Evolutionary conservation across 805 yeast species (phyloP), one percentile per base, ranked within the genome.

Genomic region (Saccharomycopsis oosterbeekiorum): DNA sequence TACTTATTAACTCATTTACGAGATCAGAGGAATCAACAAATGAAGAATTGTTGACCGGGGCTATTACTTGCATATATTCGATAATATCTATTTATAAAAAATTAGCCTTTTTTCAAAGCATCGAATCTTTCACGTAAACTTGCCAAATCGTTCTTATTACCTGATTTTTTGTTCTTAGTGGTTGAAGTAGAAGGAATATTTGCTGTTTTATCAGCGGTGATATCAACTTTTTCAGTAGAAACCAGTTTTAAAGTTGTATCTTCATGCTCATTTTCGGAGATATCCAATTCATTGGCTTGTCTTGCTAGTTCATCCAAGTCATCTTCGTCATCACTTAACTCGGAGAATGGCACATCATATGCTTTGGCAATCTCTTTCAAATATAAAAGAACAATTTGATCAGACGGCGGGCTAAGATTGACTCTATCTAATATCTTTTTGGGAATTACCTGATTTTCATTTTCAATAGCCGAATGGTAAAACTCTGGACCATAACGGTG

Each of bases 341-440:
- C 85, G 39, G 89, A 83, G 67, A 83, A 91, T 0, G 90, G 87
- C 0, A 85, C 94, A 24, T 80, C 78, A 68, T 91, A 90, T 0
- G 96, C 88, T 58, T 77, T 77, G 0, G 96, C 96, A 64, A 90
- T 90, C 68, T 90, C 97, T 59, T 80, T 75, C 64, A 91, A 75
- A 68, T 91, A 91, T 62, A 88, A 71, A 15, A 79, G 77, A 1
- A 90, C 94, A 60, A 90, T 76, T 26, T 78, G 83, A 53, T 76
- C 78, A 3, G 79, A 71, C 0, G 96, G 97, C 4, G 94, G 84
- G 59, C 80, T 82, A 2, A 85, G 81, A 17, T 80, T 75, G 62
- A 94, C 84, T 64, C 91, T 74, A 54, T 78, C 78, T 15, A 80
- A 67, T 4, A 90, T 81, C 68, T 85, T 86, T n/a, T 79, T 83